Evolutionary conservation across 2,329 filamentous ascomycete genomes (phyloP).

Genomic region (Cercospora janseana): DNA sequence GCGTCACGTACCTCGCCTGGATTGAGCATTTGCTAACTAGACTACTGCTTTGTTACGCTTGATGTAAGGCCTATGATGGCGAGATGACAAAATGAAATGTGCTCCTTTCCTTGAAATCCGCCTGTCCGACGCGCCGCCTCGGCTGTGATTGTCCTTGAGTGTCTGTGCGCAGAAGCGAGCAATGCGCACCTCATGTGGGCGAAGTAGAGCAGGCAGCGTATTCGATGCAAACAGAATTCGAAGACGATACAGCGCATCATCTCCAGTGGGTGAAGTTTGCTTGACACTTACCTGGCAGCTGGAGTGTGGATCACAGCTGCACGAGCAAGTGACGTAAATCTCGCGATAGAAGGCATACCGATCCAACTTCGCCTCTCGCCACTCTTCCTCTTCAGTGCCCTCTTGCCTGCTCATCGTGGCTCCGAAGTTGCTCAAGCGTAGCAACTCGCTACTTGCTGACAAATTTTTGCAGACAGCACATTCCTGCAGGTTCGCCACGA

Average conservation of each 20-base stretch:
- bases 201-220: too few relatives aligned
- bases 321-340: slow-evolving; percentile 14
- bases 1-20: slow-evolving; percentile 29
- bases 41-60: slow-evolving; percentile 27
- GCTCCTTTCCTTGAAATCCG: slow-evolving; percentile 23
- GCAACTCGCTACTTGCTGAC: background rate
- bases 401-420: background rate
- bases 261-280: too few relatives aligned
- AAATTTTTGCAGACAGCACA: background rate
- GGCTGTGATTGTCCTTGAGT: background rate
- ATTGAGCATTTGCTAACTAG: slow-evolving; percentile 30
- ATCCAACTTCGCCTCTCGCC: background rate
- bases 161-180: background rate
- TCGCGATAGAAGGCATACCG: too few relatives aligned
- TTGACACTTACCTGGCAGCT: too few relatives aligned
- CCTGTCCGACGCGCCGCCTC: too few relatives aligned
- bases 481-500: slow-evolving; percentile 23
- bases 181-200: too few relatives aligned
- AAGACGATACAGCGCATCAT: too few relatives aligned
- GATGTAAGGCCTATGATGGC: slow-evolving; percentile 27
- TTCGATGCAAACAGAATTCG: too few relatives aligned
- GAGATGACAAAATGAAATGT: slow-evolving; percentile 30
- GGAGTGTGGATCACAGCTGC: background rate
- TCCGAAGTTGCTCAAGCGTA: background rate
- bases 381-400: background rate